These are phyloP conservation scores for Alternaria consortialis DNA, from an alignment of 2,329 filamentous ascomycete species.

Conservation along the genomic window DNA sequence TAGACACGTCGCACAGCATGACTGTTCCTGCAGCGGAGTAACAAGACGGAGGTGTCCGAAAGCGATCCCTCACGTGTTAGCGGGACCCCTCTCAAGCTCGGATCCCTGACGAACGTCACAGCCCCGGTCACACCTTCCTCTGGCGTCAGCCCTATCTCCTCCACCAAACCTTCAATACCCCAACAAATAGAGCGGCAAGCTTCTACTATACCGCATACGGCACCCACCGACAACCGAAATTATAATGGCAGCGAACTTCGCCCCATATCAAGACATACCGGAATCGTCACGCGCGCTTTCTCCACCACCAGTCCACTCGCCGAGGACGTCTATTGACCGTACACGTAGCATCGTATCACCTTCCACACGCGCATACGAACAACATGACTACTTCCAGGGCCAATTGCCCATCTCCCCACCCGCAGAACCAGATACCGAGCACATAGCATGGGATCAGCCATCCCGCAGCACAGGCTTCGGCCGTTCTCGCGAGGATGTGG, in stretches of 20 bases:
- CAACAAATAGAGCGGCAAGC: neutral
- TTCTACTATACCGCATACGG: neutral
- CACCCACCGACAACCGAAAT: neutral
- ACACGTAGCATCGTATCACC: conserved; percentile 44
- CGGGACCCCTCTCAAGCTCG: conserved; percentile 12
- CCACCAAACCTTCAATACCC: neutral
- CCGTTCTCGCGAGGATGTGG: conserved; percentile 70
- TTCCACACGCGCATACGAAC: conserved; percentile 47
- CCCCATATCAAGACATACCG: conserved; percentile 94
- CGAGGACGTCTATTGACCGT: conserved; percentile 50
- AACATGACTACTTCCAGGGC: conserved; percentile 52
- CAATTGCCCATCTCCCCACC: conserved; percentile 8
- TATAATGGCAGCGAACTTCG: conserved; percentile 69
- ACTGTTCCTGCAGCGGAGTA: conserved; percentile 22
- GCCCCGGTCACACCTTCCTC: conserved; percentile 21
- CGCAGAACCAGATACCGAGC: conserved; percentile 31
- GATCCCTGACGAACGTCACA: conserved; percentile 32
- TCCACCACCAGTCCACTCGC: conserved; percentile 63
- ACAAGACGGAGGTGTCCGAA: conserved; percentile 10
- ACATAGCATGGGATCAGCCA: conserved; percentile 40
- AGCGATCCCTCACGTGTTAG: conserved; percentile 22
- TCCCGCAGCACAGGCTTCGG: conserved; percentile 29
- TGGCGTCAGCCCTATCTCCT: conserved; percentile 21
- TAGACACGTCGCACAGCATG: conserved; percentile 9
- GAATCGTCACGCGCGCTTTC: conserved; percentile 84